A percentile compares a stretch with the other conserved stretches of the same genome.
Conservation (phyloP, 1,284 basidiomycete species). For the Cutaneotrichosporon curvatum region DNA sequence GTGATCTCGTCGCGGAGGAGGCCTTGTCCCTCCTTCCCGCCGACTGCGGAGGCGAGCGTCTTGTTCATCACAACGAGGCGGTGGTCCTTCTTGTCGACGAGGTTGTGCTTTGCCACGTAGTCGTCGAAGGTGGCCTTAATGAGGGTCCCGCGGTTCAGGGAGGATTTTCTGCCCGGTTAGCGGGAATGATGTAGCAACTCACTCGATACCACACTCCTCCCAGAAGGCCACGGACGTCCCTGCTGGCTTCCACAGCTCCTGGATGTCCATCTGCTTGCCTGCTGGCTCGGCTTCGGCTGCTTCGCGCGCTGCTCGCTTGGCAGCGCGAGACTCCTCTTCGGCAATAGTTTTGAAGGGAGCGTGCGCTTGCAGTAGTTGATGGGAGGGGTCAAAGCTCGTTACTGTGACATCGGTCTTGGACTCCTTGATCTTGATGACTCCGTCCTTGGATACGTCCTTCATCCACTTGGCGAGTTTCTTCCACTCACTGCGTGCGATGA, state of each 20-base stretch:
- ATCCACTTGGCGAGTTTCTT: conserved; percentile 76
- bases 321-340: conserved; percentile 52
- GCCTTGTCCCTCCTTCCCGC: conserved; percentile 48
- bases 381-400: conserved; percentile 55
- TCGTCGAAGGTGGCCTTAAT: conserved; percentile 55
- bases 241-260: conserved; percentile 69
- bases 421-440: conserved; percentile 65
- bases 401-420: conserved; percentile 53
- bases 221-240: conserved; percentile 56
- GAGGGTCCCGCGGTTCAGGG: conserved; percentile 17
- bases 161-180: conserved; percentile 19
- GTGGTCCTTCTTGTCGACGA: conserved; percentile 61
- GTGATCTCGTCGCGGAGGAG: conserved; percentile 64
- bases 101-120: conserved; percentile 58
- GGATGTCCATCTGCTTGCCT: conserved; percentile 45
- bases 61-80: conserved; percentile 63
- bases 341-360: conserved; percentile 55
- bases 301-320: conserved; percentile 40
- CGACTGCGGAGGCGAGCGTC: conserved; percentile 52
- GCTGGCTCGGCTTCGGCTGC: conserved; percentile 49
- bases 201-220: conserved; percentile 52
- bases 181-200: conserved; percentile 43
- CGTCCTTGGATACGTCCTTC: conserved; percentile 64
- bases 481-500: conserved; percentile 49
- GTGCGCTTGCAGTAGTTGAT: conserved; percentile 56